Base-by-base conservation (phyloP, 2,329 filamentous ascomycete genomes). In the Claviceps sp. region DNA sequence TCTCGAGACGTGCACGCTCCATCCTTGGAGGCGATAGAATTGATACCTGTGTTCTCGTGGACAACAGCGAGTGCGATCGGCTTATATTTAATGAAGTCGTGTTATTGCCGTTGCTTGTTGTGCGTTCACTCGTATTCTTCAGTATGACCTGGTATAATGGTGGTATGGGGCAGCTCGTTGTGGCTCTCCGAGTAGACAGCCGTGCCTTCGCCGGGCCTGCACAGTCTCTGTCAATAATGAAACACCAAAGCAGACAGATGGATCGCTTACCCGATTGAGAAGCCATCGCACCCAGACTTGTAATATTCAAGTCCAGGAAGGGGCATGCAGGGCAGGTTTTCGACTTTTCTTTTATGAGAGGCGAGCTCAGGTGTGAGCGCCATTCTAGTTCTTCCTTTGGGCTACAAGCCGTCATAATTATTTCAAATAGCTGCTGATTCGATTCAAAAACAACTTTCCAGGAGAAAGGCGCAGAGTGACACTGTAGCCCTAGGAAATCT, bases 401-500 rank as follows among this genome's bases (percentile, higher is more conserved):
- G 1, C 85, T 91, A 60, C 89, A 95, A 38, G 89, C 91, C 57
- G 86, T 94, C 69, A 95, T 75, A 42, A 96, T 81, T 16, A 95
- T 69, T 66, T 97, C 91, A 63, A 87, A 91, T 50, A 91, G 72
- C 54, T 86, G 81, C 57, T 85, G 79, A 52, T 85, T 76, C 57
- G 80, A 79, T 63, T 93, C 84, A 61, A 97, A 96, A 2, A 88
- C 75, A 11, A 96, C 62, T 64, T 97, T 98, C 91, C 90, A 97
- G 1, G 89, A 93, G 65, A 87, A 87, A 0, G 87, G 82, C 1
- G 87, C 87, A 3, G 86, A 87, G 56, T 93, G 84, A 61, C 89
- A 96, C 72, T 91, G 89, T 7, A 97, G 65, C 0, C 89, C 89
- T 95, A 24, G 3, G 4, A 13, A 11, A 14, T 14, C 0, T 34